Conservation (phyloP, 495 filamentous ascomycete genomes). For the Lasiosphaeria miniovina region DNA sequence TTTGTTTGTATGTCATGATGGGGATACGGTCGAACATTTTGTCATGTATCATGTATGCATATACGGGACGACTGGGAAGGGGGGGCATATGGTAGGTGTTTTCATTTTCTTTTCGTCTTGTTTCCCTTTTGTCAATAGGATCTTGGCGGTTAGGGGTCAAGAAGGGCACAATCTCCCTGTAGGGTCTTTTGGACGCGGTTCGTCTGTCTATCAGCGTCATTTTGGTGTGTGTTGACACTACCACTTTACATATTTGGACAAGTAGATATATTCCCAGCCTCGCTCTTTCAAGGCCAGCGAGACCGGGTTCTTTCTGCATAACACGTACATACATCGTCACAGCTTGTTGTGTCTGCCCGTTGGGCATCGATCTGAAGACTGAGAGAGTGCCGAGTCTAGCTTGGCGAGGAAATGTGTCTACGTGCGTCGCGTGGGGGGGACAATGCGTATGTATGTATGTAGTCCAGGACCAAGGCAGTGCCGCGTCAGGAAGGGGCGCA, state of each 20-base stretch:
- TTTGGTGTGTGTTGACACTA: neutral
- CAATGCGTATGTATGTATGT: neutral
- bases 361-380: neutral
- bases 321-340: too few species aligned
- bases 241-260: neutral
- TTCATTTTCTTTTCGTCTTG: neutral
- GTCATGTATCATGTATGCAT: constrained; percentile 17
- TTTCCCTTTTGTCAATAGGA: too few species aligned
- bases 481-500: too few species aligned
- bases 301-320: neutral
- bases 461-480: too few species aligned
- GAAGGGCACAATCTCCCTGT: neutral
- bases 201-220: neutral
- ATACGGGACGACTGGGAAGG: constrained; percentile 10
- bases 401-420: neutral
- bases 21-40: constrained; percentile 1
- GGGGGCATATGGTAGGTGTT: neutral
- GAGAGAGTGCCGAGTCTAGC: neutral
- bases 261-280: neutral
- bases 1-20: constrained; percentile 9
- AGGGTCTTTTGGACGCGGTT: neutral
- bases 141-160: neutral
- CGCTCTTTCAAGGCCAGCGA: neutral
- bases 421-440: neutral
- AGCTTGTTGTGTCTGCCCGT: neutral